Evolutionary conservation across 345 rosid species (phyloP).

Genomic region (Populus ilicifolia): DNA sequence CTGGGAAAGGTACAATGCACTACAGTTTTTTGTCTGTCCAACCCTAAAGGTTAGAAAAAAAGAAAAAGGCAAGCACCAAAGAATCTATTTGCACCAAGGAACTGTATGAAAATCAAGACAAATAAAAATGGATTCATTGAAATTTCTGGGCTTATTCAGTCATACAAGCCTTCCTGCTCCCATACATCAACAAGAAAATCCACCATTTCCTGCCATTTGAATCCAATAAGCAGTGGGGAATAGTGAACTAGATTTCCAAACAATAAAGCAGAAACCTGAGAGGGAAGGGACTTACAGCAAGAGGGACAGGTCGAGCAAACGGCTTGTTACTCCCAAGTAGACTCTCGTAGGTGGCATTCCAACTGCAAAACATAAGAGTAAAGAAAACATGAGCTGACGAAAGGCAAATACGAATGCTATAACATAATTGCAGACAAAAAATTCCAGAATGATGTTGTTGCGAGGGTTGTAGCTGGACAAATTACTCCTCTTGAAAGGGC

Average conservation of each 20-base stretch:
- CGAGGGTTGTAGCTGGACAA: too few relatives aligned
- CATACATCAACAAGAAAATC: constrained; percentile 30
- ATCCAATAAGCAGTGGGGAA: neutral
- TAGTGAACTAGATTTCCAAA: neutral
- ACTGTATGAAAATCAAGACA: neutral
- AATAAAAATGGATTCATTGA: neutral
- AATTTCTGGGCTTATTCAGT: constrained; percentile 7
- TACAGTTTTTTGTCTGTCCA: neutral
- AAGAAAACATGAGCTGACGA: neutral
- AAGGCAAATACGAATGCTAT: neutral
- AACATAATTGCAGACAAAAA: constrained; percentile 2
- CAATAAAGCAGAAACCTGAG: neutral
- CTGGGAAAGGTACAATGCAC: neutral
- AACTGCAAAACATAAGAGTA: constrained; percentile 10
- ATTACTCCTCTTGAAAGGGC: neutral
- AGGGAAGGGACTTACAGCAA: constrained; percentile 41
- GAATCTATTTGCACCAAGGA: neutral
- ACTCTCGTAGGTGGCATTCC: constrained; percentile 51
- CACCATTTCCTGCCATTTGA: constrained; percentile 37
- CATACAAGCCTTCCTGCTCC: constrained; percentile 33
- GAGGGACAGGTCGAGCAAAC: constrained; percentile 48
- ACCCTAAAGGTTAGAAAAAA: neutral
- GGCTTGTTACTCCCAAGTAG: constrained; percentile 46
- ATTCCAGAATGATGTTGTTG: neutral
- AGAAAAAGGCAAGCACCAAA: neutral